Base-by-base conservation (phyloP, 2,329 filamentous ascomycete species). In the Colletotrichum melonis region DNA sequence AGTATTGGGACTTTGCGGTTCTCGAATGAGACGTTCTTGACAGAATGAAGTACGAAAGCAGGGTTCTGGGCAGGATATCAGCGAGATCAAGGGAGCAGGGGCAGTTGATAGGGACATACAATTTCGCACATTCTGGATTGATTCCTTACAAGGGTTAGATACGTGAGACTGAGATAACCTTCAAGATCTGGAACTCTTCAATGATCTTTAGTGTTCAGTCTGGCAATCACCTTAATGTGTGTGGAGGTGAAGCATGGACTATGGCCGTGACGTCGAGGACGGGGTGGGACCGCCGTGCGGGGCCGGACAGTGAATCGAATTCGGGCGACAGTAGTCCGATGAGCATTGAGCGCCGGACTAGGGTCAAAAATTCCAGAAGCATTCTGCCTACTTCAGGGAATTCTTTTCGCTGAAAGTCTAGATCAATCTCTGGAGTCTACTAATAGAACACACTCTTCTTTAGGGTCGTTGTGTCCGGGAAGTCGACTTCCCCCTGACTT, bases 31-130 rank as follows among this genome's bases (percentile, higher is more conserved):
- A 86, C 83, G 35, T 85, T 80, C 74, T 86, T 82, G 63, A 87
- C 76, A 5, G 83, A 82, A 54, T 82, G 82, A 14, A 88, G 82
- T 54, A 88, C 86, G 73, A 87, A 87, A 8, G 86, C 83, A 1
- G 80, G 84, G 76, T 86, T 88, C 81, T 84, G 32, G 32, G 58
- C 4, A 28, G 54, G 5, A 2, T 1, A 11, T 68, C 38, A 72
- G 64, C 12, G 28, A 46, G 30, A n/a, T 66, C 4, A 42, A 38
- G n/a, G 22, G 46, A 22, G 38, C 1, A 35, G 14, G n/a, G 46
- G 19, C 26, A n/a, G 22, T 55, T 14, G 12, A 4, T 28, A 16
- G 22, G 7, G 9, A 28, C 64, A 68, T 60, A 69, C 69, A 14
- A 42, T 58, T 57, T 72, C 64, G 26, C 52, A 38, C 65, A 72